Conservation (phyloP, 345 rosid species). For the Eucalyptus urophylla region DNA sequence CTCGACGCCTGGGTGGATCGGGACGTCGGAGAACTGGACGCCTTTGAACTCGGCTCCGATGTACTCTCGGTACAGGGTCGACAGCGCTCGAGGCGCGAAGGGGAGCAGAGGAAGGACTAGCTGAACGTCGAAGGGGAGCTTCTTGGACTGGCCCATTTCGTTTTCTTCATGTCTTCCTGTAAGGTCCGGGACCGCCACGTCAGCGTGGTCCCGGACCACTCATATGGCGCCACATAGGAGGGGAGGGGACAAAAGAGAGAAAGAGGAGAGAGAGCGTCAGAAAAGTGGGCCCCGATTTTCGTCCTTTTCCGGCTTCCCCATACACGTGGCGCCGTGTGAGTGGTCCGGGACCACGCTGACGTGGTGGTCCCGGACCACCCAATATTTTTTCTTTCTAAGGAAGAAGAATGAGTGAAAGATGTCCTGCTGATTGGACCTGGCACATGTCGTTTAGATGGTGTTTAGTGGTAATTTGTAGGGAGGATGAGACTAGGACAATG, state of each 20-base stretch:
- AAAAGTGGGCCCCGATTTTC: too few relatives aligned
- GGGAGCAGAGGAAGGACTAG: background rate
- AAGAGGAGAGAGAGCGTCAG: too few relatives aligned
- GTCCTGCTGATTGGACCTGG: background rate
- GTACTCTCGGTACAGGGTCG: slow-evolving; percentile 6
- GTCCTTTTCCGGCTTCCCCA: too few relatives aligned
- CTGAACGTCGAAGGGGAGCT: background rate
- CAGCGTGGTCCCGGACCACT: too few relatives aligned
- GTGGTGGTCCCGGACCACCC: too few relatives aligned
- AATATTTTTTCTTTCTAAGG: too few relatives aligned
- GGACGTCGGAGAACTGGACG: slow-evolving; percentile 12
- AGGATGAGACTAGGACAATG: background rate
- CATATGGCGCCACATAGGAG: too few relatives aligned
- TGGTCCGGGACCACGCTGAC: too few relatives aligned
- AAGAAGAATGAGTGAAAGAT: background rate
- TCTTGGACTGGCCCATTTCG: background rate
- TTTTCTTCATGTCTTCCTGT: background rate
- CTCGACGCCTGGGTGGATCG: background rate
- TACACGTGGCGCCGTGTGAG: too few relatives aligned
- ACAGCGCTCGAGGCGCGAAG: background rate
- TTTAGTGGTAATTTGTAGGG: background rate
- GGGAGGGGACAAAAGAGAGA: too few relatives aligned
- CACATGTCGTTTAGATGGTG: background rate
- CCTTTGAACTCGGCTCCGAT: slow-evolving; percentile 16
- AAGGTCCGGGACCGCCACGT: too few relatives aligned